phyloP scores from a whole-genome alignment of 805 yeast species.

The Suhomyces emberorum region DNA sequence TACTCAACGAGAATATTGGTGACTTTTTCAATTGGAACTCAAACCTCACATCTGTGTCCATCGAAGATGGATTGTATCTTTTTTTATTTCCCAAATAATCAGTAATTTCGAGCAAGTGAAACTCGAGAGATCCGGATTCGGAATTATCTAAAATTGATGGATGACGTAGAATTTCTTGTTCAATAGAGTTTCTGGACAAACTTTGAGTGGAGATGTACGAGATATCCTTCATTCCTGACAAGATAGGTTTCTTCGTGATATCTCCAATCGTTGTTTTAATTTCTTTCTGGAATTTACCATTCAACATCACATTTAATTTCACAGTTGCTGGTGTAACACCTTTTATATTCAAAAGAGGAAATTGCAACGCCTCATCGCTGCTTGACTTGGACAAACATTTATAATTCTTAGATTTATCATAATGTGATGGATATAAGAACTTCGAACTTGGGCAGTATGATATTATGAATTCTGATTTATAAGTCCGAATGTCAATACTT shows the following conservation, averaged over 20 bases:
- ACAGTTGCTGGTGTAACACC: conserved; percentile 72
- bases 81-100: conserved; percentile 34
- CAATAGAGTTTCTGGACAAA: conserved; percentile 31
- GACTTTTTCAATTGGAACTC: conserved; percentile 24
- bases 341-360: conserved; percentile 49
- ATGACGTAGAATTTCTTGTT: conserved; percentile 31
- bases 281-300: conserved; percentile 20
- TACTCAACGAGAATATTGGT: conserved; percentile 21
- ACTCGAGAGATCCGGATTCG: conserved; percentile 25
- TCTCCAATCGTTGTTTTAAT: conserved; percentile 24
- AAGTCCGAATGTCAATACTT: conserved; percentile 56
- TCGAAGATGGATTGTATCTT: conserved; percentile 36
- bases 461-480: conserved; percentile 59
- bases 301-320: conserved; percentile 22
- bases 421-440: conserved; percentile 37
- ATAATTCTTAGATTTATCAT: conserved; percentile 28
- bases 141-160: conserved; percentile 19
- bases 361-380: conserved; percentile 34
- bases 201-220: conserved; percentile 18
- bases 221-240: conserved; percentile 34
- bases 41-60: conserved; percentile 33
- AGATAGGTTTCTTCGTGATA: not conserved
- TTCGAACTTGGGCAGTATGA: conserved; percentile 77
- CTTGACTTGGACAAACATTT: conserved; percentile 52
- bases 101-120: conserved; percentile 29